These are phyloP conservation scores for Rutstroemia sp. DNA, from an alignment of 2,329 filamentous ascomycete species.

Conservation along the genomic window DNA sequence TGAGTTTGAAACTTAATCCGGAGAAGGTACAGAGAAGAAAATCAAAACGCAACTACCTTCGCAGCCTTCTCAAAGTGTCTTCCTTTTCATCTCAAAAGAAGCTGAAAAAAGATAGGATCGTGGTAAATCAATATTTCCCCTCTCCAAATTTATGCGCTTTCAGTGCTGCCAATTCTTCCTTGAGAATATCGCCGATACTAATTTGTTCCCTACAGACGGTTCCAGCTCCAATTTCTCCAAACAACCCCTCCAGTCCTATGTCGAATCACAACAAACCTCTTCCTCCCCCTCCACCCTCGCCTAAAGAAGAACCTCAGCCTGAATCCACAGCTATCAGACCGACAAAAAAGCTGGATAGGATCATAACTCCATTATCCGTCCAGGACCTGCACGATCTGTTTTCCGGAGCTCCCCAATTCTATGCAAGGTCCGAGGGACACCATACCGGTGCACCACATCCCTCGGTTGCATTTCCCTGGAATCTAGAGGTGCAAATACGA, in stretches of 20 bases:
- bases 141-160: not conserved
- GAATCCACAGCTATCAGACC: constrained; percentile 29
- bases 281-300: constrained; percentile 40
- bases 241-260: constrained; percentile 15
- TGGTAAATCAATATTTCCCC: constrained; percentile 8
- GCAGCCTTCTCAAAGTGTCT: constrained; percentile 26
- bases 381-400: constrained; percentile 62
- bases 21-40: constrained; percentile 26
- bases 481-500: constrained; percentile 51
- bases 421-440: constrained; percentile 52
- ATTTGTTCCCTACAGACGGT: constrained; percentile 1
- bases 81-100: constrained; percentile 12
- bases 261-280: constrained; percentile 48
- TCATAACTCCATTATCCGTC: constrained; percentile 52
- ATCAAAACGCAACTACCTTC: constrained; percentile 30
- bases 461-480: constrained; percentile 60
- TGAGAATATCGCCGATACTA: constrained; percentile 8
- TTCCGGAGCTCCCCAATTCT: constrained; percentile 69
- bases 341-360: constrained; percentile 38
- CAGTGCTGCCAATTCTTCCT: constrained; percentile 9
- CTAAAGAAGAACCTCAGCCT: constrained; percentile 33
- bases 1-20: constrained; percentile 11
- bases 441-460: constrained; percentile 53
- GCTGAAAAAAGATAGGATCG: constrained; percentile 12
- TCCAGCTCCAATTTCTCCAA: constrained; percentile 7